Evolutionary conservation across 2,329 filamentous ascomycete genomes (phyloP), one percentile per base, ranked within the genome.

Genomic region (Ophiocordyceps australis): DNA sequence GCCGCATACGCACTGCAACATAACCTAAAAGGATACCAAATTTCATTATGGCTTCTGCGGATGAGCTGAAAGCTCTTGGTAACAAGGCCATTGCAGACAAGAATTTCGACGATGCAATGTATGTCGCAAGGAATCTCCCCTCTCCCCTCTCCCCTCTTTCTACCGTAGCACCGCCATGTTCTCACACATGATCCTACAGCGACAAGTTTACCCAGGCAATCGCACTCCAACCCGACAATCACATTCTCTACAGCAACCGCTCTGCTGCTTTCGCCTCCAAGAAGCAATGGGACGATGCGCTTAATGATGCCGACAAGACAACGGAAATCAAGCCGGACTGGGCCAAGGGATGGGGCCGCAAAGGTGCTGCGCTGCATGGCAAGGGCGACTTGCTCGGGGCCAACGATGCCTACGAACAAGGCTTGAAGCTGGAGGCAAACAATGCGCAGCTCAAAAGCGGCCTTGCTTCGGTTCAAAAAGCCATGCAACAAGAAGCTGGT

Each of bases 81-180:
- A 98, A 98, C 66, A 92, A 92, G 65, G 85, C 91, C 55, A 98
- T 98, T 55, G 77, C 82, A 38, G 83, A 81, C 35, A 95, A 95
- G 68, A 83, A 95, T 56, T 98, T 93, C 52, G 68, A 83, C 45
- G 82, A 86, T 52, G 89, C 89, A 46, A 72, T 93, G 86, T 95
- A 68, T 56, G 81, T 72, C 22, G 11, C 9, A 5, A 14, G 13
- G 11, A 9, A 16, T 13, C 30, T 22, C 9, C 17, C 15, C 18
- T 17, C 17, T n/a, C 16, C 18, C 25, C 23, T 24, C 28, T 19
- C 29, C 21, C 23, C 19, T n/a, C n/a, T n/a, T n/a, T n/a, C n/a
- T n/a, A n/a, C n/a, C n/a, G n/a, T n/a, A n/a, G n/a, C n/a, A n/a
- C n/a, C 18, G 25, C 12, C 5, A 23, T 18, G n/a, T 10, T 11